Evolutionary conservation across 768 basidiomycete species (phyloP).

Genomic region (Suillus clintonianus): DNA sequence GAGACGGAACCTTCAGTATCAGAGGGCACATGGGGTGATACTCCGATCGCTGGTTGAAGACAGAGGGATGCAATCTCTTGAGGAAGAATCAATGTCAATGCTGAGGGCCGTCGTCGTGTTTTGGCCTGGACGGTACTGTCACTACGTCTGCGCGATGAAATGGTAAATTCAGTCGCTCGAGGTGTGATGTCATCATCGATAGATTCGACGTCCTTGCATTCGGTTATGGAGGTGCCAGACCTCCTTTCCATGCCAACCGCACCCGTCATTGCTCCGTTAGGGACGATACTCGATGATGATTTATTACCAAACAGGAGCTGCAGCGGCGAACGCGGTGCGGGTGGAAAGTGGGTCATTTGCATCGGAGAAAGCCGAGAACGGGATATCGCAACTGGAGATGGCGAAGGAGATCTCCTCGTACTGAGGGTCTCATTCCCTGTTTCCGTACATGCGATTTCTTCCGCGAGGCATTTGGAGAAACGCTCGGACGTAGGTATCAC

Average conservation of each 20-base stretch:
- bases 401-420: background rate
- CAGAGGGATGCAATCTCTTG: conserved; percentile 3
- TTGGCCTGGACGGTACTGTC: conserved; percentile 1
- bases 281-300: conserved; percentile 6
- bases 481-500: conserved; percentile 27
- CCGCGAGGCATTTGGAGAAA: conserved; percentile 18
- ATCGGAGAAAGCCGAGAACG: conserved; percentile 1
- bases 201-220: conserved; percentile 4
- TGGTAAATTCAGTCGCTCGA: conserved; percentile 17
- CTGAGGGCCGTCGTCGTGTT: conserved; percentile 12
- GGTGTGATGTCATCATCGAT: conserved; percentile 29
- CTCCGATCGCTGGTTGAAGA: conserved; percentile 23
- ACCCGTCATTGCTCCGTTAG: background rate
- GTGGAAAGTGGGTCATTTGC: conserved; percentile 1
- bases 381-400: conserved; percentile 12
- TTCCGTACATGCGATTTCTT: conserved; percentile 9
- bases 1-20: conserved; percentile 17
- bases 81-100: conserved; percentile 16
- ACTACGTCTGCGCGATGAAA: background rate
- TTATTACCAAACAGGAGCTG: conserved; percentile 10
- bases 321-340: conserved; percentile 3
- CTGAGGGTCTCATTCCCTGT: conserved; percentile 1
- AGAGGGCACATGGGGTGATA: conserved; percentile 20
- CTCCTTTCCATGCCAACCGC: conserved; percentile 6
- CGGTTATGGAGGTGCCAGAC: conserved; percentile 9